Conservation (phyloP, 2,329 filamentous ascomycete genomes). For the Cercospora zeina region DNA sequence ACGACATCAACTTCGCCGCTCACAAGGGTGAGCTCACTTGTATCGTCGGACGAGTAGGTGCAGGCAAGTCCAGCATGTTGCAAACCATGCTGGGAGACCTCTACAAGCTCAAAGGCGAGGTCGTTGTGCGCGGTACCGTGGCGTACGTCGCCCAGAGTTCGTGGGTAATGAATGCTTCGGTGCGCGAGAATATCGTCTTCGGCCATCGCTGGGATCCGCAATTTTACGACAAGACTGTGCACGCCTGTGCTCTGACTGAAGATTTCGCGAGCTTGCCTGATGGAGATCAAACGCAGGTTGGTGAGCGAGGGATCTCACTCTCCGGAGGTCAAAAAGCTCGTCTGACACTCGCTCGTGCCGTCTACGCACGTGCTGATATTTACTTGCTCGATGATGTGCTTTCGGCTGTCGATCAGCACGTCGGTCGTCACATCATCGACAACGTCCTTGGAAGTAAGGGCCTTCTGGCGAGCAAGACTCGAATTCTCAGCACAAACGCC, state of each 20-base stretch:
- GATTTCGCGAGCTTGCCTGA: constrained; percentile 92
- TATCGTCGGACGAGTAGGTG: constrained; percentile 88
- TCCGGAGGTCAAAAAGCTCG: constrained; percentile 96
- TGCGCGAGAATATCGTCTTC: constrained; percentile 96
- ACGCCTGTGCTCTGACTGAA: constrained; percentile 85
- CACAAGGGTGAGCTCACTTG: constrained; percentile 93
- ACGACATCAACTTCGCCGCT: constrained; percentile 83
- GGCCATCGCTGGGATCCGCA: constrained; percentile 89
- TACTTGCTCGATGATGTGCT: constrained; percentile 93
- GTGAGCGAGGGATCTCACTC: constrained; percentile 92
- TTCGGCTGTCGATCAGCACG: constrained; percentile 97
- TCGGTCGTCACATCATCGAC: constrained; percentile 91
- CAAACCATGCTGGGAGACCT: constrained; percentile 87
- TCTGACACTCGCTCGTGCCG: constrained; percentile 84
- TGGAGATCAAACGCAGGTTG: constrained; percentile 93
- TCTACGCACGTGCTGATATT: constrained; percentile 94
- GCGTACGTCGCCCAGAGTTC: constrained; percentile 91
- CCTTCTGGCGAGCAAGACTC: constrained; percentile 79
- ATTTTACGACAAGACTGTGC: constrained; percentile 91
- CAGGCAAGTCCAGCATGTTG: constrained; percentile 90
- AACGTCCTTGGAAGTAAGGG: constrained; percentile 86
- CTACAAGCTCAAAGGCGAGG: constrained; percentile 83
- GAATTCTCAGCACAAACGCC: constrained; percentile 91
- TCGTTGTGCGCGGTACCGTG: constrained; percentile 75
- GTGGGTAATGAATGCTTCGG: constrained; percentile 98